Evolutionary conservation across 257 asterid species (phyloP).

Genomic region (Mentha longifolia): DNA sequence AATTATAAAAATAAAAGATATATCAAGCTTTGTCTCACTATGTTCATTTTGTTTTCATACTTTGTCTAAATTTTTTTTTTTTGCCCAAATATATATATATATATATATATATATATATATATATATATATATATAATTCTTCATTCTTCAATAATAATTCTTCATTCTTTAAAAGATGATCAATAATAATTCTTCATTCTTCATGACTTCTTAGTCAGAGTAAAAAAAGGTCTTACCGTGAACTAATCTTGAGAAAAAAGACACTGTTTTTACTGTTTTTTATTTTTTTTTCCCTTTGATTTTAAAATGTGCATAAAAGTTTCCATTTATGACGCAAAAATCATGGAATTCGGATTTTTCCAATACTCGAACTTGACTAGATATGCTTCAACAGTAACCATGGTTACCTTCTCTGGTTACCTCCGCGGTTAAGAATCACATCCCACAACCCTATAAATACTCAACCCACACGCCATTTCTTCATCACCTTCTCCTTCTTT

Average conservation of each 20-base stretch:
- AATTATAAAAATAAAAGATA: neutral
- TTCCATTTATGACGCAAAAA: constrained; percentile 27
- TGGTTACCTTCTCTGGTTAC: constrained; percentile 28
- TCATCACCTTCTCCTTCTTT: constrained; percentile 35
- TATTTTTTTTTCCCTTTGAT: neutral
- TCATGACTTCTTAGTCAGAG: too few relatives aligned
- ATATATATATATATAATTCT: too few relatives aligned
- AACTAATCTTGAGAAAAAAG: neutral
- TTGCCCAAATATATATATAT: too few relatives aligned
- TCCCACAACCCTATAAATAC: constrained; percentile 43
- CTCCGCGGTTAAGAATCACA: constrained; percentile 25
- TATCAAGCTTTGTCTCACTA: neutral
- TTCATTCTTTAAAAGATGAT: too few relatives aligned
- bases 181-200: too few relatives aligned
- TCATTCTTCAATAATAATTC: too few relatives aligned
- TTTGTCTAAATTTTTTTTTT: neutral
- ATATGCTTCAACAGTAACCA: constrained; percentile 36
- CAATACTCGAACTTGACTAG: constrained; percentile 14
- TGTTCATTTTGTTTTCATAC: neutral
- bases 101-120: too few relatives aligned
- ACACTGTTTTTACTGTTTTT: neutral
- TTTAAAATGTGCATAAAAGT: constrained; percentile 15
- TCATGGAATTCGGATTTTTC: constrained; percentile 28
- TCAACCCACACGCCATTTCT: constrained; percentile 11
- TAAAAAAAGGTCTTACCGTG: too few relatives aligned